A percentile compares a stretch with the other conserved stretches of the same genome.
Evolutionary conservation across 306 rosid species (phyloP).

Genomic region (Prunus mume): DNA sequence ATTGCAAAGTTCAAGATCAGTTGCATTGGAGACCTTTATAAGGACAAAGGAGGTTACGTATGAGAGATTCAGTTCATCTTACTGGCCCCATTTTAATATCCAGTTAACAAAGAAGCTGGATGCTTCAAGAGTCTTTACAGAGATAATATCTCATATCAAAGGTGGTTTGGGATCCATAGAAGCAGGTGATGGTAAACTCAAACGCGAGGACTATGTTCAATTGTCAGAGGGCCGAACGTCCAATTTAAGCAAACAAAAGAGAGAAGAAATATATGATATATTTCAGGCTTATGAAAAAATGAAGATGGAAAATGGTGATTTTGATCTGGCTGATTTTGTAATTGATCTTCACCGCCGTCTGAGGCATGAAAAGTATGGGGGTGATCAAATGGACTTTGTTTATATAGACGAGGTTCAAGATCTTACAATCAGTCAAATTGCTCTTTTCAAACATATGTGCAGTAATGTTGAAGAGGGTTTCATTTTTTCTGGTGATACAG

Average conservation of each 20-base stretch:
- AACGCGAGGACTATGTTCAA: conserved; percentile 41
- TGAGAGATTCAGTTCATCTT: conserved; percentile 54
- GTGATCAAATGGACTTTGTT: conserved; percentile 56
- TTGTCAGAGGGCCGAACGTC: conserved; percentile 45
- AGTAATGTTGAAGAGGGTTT: conserved; percentile 75
- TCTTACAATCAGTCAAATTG: conserved; percentile 73
- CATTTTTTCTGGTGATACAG: conserved; percentile 82
- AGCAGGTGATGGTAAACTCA: conserved; percentile 40
- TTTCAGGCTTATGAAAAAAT: conserved; percentile 58
- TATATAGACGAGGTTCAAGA: conserved; percentile 90
- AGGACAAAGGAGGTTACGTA: conserved; percentile 64
- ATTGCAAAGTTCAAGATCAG: conserved; percentile 35
- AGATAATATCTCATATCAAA: conserved; percentile 73
- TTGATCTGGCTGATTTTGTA: conserved; percentile 76
- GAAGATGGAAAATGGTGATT: conserved; percentile 63
- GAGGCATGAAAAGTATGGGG: conserved; percentile 34
- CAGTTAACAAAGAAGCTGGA: conserved; percentile 56
- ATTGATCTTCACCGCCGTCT: conserved; percentile 57
- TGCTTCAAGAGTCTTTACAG: conserved; percentile 58
- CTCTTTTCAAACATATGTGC: conserved; percentile 65
- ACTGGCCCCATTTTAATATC: conserved; percentile 69
- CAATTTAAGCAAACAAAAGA: conserved; percentile 36
- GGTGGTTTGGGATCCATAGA: conserved; percentile 48
- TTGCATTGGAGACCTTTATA: conserved; percentile 47
- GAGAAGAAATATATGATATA: conserved; percentile 53